phyloP scores from a whole-genome alignment of 1,284 basidiomycete genomes.

The Apiotrichum porosum region DNA sequence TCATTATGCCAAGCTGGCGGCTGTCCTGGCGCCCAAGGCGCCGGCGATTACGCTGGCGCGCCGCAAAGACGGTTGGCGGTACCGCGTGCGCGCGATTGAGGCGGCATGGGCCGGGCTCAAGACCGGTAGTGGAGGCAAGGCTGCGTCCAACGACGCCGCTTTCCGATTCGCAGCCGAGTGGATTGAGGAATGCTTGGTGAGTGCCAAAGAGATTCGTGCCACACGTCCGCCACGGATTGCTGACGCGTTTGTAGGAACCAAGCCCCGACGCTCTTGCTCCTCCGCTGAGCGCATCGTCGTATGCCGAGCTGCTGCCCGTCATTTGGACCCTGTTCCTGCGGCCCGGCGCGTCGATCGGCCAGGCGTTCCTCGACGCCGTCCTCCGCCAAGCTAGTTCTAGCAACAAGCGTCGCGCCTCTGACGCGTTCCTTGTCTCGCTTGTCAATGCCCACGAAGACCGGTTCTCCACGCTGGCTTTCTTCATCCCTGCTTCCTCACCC shows the following conservation, averaged over 20 bases:
- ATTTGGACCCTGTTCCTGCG: conserved; percentile 73
- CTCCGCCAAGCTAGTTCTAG: conserved; percentile 47
- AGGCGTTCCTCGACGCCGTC: conserved; percentile 33
- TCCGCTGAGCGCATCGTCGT: conserved; percentile 58
- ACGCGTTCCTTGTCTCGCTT: conserved; percentile 67
- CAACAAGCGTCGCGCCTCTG: conserved; percentile 25
- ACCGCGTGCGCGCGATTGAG: conserved; percentile 29
- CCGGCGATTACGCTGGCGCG: conserved; percentile 13
- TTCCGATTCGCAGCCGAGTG: conserved; percentile 54
- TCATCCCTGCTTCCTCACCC: conserved; percentile 25
- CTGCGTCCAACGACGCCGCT: conserved; percentile 24
- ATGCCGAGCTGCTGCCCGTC: conserved; percentile 68
- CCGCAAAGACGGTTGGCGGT: conserved; percentile 23
- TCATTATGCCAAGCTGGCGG: conserved; percentile 51
- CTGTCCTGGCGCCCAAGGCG: conserved; percentile 29
- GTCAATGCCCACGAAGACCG: conserved; percentile 56
- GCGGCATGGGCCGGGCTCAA: conserved; percentile 21
- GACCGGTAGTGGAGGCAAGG: conserved; percentile 7
- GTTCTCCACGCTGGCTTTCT: conserved; percentile 39
- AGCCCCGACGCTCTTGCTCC: conserved; percentile 48
- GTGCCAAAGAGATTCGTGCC: no score
- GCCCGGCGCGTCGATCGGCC: conserved; percentile 7
- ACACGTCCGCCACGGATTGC: no score
- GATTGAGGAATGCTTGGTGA: conserved; percentile 60
- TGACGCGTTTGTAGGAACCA: no score